Percentiles rank a stretch among this genome's conserved stretches.
Evolutionary conservation across 1,284 basidiomycete genomes (phyloP).

Genomic region (Malassezia sp.): DNA sequence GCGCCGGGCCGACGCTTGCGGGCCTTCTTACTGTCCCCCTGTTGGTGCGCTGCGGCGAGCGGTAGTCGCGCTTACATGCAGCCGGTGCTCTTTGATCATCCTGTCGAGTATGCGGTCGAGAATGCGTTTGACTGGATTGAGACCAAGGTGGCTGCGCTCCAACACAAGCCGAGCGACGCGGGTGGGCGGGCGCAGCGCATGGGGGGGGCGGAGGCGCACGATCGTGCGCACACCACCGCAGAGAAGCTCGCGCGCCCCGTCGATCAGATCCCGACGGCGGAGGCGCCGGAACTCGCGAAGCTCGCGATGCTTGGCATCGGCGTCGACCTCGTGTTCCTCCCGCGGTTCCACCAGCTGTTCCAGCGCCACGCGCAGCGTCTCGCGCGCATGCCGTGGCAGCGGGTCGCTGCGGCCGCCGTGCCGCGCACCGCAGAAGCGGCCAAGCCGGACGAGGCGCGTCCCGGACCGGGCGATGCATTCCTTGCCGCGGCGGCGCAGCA

Average conservation of each 20-base stretch:
- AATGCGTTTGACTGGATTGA: conserved; percentile 50
- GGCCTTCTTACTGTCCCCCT: conserved; percentile 50
- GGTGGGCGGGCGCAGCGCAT: conserved; percentile 4
- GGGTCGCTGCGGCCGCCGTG: not conserved
- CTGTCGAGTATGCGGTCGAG: conserved; percentile 51
- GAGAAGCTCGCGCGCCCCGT: not conserved
- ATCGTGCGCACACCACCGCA: too few species aligned
- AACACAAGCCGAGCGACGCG: not conserved
- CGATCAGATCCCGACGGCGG: not conserved
- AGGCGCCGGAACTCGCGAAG: not conserved
- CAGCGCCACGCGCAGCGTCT: conserved; percentile 14
- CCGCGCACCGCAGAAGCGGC: not conserved
- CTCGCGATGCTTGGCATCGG: conserved; percentile 34
- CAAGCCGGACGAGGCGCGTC: not conserved
- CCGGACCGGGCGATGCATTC: not conserved
- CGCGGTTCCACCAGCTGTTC: conserved; percentile 23
- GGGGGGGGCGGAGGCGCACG: not conserved
- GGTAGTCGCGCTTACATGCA: conserved; percentile 16
- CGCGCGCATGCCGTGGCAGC: not conserved
- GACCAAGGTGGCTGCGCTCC: conserved; percentile 18
- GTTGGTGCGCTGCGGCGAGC: conserved; percentile 52
- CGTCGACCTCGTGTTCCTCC: conserved; percentile 30
- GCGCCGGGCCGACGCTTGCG: conserved; percentile 70
- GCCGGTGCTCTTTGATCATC: conserved; percentile 38
- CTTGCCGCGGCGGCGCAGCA: conserved; percentile 12